Evolutionary conservation across 2,329 filamentous ascomycete species (phyloP).

Genomic region (Penicillium sp.): DNA sequence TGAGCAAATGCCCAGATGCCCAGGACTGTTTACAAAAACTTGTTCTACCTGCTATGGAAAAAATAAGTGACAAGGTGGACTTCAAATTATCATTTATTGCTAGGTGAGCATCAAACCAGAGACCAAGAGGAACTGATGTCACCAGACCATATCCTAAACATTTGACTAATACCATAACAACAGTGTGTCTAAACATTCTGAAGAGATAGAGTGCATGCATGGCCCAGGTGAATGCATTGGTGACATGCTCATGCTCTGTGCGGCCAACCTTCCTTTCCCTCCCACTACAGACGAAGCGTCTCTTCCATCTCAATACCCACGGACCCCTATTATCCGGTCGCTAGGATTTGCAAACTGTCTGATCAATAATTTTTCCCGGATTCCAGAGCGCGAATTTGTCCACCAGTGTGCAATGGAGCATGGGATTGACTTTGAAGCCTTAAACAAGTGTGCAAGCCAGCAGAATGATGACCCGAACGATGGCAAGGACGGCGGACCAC

Average conservation of each 20-base stretch:
- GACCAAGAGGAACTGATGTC: neutral
- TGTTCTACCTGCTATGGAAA: constrained; percentile 82
- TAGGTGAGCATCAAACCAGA: constrained; percentile 50
- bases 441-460: constrained; percentile 78
- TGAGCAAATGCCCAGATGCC: constrained; percentile 95
- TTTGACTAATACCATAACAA: constrained; percentile 5
- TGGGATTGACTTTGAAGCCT: constrained; percentile 73
- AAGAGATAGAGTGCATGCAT: constrained; percentile 84
- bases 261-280: constrained; percentile 61
- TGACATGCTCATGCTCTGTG: constrained; percentile 92
- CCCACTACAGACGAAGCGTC: constrained; percentile 19
- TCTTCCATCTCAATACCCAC: constrained; percentile 57
- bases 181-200: constrained; percentile 66
- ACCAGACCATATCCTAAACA: neutral
- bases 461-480: constrained; percentile 67
- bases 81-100: constrained; percentile 91
- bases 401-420: constrained; percentile 89
- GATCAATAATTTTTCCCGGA: constrained; percentile 68
- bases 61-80: constrained; percentile 77
- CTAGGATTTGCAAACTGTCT: constrained; percentile 94
- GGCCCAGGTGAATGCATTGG: constrained; percentile 88
- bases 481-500: constrained; percentile 60
- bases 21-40: constrained; percentile 76
- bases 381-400: constrained; percentile 75
- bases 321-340: constrained; percentile 70